Conservation (phyloP, 768 basidiomycete species). For the Lactifluus volemus region DNA sequence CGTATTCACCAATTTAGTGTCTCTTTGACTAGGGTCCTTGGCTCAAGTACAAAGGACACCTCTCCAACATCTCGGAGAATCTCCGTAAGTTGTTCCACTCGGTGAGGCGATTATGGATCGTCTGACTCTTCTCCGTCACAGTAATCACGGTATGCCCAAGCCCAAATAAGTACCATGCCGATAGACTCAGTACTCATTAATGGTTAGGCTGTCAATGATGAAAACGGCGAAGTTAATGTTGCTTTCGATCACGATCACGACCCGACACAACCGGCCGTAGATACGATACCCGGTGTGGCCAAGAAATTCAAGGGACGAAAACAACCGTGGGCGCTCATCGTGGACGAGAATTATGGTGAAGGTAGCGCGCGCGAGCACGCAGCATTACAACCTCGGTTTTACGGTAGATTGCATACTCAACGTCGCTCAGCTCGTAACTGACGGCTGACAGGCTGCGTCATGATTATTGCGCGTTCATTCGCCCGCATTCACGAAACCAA, state of each 20-base stretch:
- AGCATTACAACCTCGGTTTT: slow-evolving; percentile 92
- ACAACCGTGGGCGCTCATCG: slow-evolving; percentile 89
- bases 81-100: slow-evolving; percentile 47
- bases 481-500: slow-evolving; percentile 99
- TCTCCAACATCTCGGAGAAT: slow-evolving; percentile 95
- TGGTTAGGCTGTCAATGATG: slow-evolving; percentile 80
- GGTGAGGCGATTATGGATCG: not conserved
- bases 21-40: slow-evolving; percentile 66
- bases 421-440: not conserved
- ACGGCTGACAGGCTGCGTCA: slow-evolving; percentile 53
- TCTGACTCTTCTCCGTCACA: slow-evolving; percentile 24
- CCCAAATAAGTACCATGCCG: not conserved
- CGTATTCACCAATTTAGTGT: not conserved
- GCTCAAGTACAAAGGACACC: slow-evolving; percentile 97
- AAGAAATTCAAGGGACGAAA: slow-evolving; percentile 77
- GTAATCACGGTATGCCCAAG: slow-evolving; percentile 70
- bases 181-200: slow-evolving; percentile 7
- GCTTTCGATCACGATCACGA: slow-evolving; percentile 70
- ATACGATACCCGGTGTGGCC: slow-evolving; percentile 86
- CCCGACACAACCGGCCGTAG: slow-evolving; percentile 36
- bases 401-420: slow-evolving; percentile 39
- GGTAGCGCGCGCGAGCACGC: slow-evolving; percentile 98
- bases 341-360: slow-evolving; percentile 97
- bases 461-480: slow-evolving; percentile 89
- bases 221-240: slow-evolving; percentile 86